phyloP scores from a whole-genome alignment of 441 rosid species.

The Populus trichocarpa region DNA sequence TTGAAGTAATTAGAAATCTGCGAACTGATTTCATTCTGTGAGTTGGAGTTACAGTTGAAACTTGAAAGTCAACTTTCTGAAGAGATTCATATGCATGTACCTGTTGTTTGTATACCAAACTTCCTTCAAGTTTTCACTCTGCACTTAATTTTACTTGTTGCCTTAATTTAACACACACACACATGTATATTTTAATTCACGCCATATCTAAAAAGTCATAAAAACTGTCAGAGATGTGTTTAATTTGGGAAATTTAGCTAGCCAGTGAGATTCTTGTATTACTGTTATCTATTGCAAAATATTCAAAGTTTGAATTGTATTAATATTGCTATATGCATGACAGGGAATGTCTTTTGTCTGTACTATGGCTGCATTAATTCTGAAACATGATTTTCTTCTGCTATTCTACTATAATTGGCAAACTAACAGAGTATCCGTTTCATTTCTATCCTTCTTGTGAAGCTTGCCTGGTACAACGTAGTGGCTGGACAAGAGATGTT shows the following conservation, averaged over 20 bases:
- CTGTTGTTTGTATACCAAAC: not conserved
- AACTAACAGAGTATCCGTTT: not conserved
- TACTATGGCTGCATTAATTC: not conserved
- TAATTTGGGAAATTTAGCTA: not conserved
- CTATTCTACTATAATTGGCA: not conserved
- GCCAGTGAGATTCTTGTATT: not conserved
- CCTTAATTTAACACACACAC: not conserved
- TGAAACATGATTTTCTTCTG: conserved; percentile 1
- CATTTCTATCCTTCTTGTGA: conserved; percentile 12
- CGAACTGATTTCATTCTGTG: not conserved
- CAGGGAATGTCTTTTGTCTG: not conserved
- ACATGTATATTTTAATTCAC: not conserved
- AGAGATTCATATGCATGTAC: not conserved
- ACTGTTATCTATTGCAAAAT: not conserved
- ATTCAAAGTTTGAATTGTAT: not conserved
- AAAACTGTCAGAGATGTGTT: not conserved
- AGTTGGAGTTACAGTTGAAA: not conserved
- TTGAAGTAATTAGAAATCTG: not conserved
- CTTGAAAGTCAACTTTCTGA: conserved; percentile 2
- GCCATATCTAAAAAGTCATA: not conserved
- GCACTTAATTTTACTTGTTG: not conserved
- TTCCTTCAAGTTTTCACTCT: not conserved
- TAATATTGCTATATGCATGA: not conserved
- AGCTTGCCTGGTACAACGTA: conserved; percentile 90
- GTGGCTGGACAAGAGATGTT: conserved; percentile 92